These are phyloP conservation scores for Candida tammaniensis DNA, from an alignment of 805 yeast species.

Conservation along the genomic window DNA sequence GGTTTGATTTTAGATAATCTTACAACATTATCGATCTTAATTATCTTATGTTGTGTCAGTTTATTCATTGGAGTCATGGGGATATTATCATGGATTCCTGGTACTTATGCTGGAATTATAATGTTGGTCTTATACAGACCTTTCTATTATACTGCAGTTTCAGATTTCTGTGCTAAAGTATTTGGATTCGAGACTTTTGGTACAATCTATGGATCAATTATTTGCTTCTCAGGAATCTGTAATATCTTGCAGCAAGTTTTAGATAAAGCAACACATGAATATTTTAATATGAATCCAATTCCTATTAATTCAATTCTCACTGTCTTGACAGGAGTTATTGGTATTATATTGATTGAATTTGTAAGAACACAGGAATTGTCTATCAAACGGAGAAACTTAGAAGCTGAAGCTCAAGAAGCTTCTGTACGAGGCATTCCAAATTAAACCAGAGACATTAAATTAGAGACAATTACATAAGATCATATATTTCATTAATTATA, in stretches of 20 bases:
- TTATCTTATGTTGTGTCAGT: conserved; percentile 53
- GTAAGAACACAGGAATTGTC: conserved; percentile 40
- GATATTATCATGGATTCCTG: conserved; percentile 49
- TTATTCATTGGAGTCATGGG: conserved; percentile 71
- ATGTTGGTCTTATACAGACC: conserved; percentile 83
- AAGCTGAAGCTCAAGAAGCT: conserved; percentile 64
- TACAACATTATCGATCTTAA: conserved; percentile 56
- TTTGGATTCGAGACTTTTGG: conserved; percentile 94
- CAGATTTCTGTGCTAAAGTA: conserved; percentile 88
- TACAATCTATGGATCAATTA: conserved; percentile 82
- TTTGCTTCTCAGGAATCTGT: conserved; percentile 77
- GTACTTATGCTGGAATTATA: conserved; percentile 68
- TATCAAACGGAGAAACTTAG: conserved; percentile 51
- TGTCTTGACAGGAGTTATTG: conserved; percentile 51
- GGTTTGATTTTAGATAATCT: conserved; percentile 77
- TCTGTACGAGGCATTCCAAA: conserved; percentile 46
- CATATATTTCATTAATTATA: conserved; percentile 1
- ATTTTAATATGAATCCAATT: conserved; percentile 69
- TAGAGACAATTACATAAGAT: background rate
- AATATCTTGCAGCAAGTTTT: conserved; percentile 69
- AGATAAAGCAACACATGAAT: conserved; percentile 68
- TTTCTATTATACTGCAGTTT: conserved; percentile 86
- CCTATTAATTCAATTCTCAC: conserved; percentile 69
- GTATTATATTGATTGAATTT: conserved; percentile 40
- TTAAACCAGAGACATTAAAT: conserved; percentile 8